These are phyloP conservation scores for Platanthera zijinensis DNA, from an alignment of 106 monocot species.

Conservation along the genomic window DNA sequence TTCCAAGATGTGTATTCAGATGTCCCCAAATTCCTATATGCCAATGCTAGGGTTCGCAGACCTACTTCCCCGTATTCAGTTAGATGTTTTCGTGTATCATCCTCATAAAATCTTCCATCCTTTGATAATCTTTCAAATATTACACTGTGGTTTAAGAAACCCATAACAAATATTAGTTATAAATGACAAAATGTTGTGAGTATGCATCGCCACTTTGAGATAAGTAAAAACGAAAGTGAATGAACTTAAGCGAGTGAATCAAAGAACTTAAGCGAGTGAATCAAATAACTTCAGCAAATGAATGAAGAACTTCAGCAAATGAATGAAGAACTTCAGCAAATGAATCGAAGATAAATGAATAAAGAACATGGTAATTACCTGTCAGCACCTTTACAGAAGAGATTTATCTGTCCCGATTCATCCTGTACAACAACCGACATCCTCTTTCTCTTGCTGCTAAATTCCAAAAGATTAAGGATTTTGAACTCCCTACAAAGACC, in stretches of 20 bases:
- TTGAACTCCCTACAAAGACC: constrained; percentile 15
- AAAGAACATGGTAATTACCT: not conserved
- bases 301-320: no score
- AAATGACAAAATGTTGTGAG: not conserved
- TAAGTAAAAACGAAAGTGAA: not conserved
- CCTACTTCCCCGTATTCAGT: constrained; percentile 14
- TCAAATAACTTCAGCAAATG: no score
- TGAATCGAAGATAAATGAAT: not conserved
- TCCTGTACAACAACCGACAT: constrained; percentile 12
- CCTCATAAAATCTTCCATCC: constrained; percentile 8
- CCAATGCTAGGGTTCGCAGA: constrained; percentile 5
- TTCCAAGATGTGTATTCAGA: constrained; percentile 10
- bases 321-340: not conserved
- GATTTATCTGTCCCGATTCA: constrained; percentile 5
- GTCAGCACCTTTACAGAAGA: constrained; percentile 13
- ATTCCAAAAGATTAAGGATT: constrained; percentile 13
- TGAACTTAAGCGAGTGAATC: not conserved
- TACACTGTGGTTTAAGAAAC: constrained; percentile 3
- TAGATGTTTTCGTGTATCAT: constrained; percentile 8
- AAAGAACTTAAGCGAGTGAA: not conserved
- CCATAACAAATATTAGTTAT: not conserved
- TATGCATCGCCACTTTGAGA: not conserved
- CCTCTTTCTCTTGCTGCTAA: constrained; percentile 12
- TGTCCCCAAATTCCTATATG: constrained; percentile 2
- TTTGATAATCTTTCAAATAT: constrained; percentile 10